Conservation (phyloP, 2,329 filamentous ascomycete genomes). For the Apiospora kogelbergensis region DNA sequence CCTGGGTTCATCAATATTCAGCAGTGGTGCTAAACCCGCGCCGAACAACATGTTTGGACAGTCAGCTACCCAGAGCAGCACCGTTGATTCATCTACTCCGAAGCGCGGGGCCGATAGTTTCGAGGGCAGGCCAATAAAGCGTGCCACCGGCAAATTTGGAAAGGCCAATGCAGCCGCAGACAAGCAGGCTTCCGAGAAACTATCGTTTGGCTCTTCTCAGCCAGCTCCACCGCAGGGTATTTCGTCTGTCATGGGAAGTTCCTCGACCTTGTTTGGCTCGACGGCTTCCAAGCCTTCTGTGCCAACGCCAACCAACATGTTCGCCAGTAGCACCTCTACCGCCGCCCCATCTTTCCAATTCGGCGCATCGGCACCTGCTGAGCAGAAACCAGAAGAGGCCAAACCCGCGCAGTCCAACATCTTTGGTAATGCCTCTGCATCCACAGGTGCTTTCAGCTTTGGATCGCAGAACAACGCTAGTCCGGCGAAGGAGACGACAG, state of each 20-base stretch:
- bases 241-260: slow-evolving; percentile 13
- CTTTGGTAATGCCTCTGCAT: slow-evolving; percentile 10
- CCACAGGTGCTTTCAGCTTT: slow-evolving; percentile 20
- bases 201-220: slow-evolving; percentile 26
- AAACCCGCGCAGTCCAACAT: background rate
- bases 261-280: slow-evolving; percentile 36
- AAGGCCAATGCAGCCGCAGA: background rate
- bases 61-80: background rate
- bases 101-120: slow-evolving; percentile 9
- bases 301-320: slow-evolving; percentile 20
- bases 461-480: slow-evolving; percentile 15
- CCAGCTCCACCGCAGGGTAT: slow-evolving; percentile 29
- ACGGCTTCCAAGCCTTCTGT: slow-evolving; percentile 42
- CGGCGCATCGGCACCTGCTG: slow-evolving; percentile 11
- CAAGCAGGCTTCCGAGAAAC: slow-evolving; percentile 2
- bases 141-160: slow-evolving; percentile 13
- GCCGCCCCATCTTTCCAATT: slow-evolving; percentile 14
- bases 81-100: background rate
- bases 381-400: slow-evolving; percentile 18
- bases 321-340: slow-evolving; percentile 21
- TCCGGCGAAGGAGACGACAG: slow-evolving; percentile 34
- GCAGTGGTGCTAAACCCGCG: slow-evolving; percentile 17
- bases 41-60: slow-evolving; percentile 11
- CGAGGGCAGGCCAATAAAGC: slow-evolving; percentile 11
- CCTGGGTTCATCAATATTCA: slow-evolving; percentile 17